These are phyloP conservation scores for Ceratobasidium sp. DNA, from an alignment of 1,284 basidiomycete genomes.

Conservation along the genomic window DNA sequence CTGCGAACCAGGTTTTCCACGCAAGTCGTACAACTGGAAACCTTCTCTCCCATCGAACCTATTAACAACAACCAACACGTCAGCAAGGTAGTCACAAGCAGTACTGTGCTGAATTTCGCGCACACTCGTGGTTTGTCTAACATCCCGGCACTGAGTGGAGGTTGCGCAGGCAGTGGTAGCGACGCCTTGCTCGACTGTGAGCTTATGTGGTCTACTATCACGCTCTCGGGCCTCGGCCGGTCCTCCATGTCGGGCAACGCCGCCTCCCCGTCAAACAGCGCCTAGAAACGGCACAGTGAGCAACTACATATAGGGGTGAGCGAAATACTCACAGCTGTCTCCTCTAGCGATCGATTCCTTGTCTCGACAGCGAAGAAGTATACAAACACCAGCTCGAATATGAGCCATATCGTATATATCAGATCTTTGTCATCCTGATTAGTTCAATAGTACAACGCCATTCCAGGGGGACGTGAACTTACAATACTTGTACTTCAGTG, in stretches of 20 bases:
- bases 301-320: not conserved
- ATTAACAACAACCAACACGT: not conserved
- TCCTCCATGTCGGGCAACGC: conserved; percentile 30
- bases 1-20: conserved; percentile 21
- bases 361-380: conserved; percentile 65
- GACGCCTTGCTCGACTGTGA: conserved; percentile 26
- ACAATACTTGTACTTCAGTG: conserved; percentile 37
- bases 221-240: not conserved
- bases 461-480: not conserved
- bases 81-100: not conserved
- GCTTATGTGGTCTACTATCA: conserved; percentile 24
- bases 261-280: conserved; percentile 35
- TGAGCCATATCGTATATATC: conserved; percentile 68
- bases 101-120: not conserved
- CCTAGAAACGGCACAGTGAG: not conserved
- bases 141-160: not conserved
- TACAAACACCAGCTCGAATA: conserved; percentile 69
- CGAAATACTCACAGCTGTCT: conserved; percentile 54
- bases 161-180: not conserved
- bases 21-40: conserved; percentile 38
- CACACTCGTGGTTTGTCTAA: conserved; percentile 29
- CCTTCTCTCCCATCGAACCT: conserved; percentile 39
- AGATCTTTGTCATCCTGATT: conserved; percentile 48
- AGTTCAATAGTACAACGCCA: not conserved
- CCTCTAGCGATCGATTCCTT: conserved; percentile 68